Percentiles rank a stretch among this genome's conserved stretches.
Evolutionary conservation across 352 stramenopile genomes (phyloP).

Genomic region (Pythium periplocum): DNA sequence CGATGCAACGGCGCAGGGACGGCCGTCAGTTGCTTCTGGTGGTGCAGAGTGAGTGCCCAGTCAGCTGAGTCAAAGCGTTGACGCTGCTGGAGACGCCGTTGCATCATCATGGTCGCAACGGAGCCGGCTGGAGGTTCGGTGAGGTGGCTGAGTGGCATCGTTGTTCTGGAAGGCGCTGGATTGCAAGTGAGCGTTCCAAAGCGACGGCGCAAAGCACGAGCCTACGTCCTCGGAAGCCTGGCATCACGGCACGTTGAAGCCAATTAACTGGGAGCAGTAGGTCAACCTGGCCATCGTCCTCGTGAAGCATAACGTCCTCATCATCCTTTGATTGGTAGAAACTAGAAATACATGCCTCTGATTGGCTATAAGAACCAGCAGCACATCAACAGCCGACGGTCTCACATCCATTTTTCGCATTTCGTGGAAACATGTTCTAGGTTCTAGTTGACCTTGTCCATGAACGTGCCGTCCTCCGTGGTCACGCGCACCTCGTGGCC

Average conservation of each 20-base stretch:
- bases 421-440: no score
- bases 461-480: conserved; percentile 70
- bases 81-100: conserved; percentile 41
- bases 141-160: conserved; percentile 8
- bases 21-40: conserved; percentile 14
- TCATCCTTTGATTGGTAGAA: conserved; percentile 13
- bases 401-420: background rate
- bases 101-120: conserved; percentile 30
- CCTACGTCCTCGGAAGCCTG: no score
- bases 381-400: background rate
- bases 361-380: conserved; percentile 7
- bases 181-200: no score
- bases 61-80: conserved; percentile 77
- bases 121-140: background rate
- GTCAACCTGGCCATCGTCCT: conserved; percentile 13
- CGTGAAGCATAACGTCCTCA: conserved; percentile 5
- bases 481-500: conserved; percentile 70
- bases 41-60: conserved; percentile 39
- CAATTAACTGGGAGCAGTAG: no score
- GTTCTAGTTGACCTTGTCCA: conserved; percentile 57
- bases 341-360: conserved; percentile 5
- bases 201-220: no score
- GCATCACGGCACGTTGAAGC: no score
- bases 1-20: background rate
- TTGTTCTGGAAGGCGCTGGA: background rate